These are phyloP conservation scores for Selenicereus undatus DNA, from an alignment of 148 eudicot genomes.

Conservation along the genomic window DNA sequence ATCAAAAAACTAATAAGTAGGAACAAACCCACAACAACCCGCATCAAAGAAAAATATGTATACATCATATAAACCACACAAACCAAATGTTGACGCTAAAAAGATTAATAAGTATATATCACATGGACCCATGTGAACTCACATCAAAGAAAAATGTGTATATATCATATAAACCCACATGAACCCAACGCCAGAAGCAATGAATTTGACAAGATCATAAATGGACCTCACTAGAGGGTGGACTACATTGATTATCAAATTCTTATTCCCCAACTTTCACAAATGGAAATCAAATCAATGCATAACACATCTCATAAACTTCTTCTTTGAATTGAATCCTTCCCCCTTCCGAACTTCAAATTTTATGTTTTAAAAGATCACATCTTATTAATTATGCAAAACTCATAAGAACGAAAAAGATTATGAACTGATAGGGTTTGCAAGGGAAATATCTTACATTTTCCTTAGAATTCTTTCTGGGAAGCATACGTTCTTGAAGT, in stretches of 20 bases:
- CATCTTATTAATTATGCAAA: neutral
- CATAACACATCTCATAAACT: neutral
- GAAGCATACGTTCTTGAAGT: conserved; percentile 41
- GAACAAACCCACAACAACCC: no score
- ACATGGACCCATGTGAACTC: no score
- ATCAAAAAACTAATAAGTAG: no score
- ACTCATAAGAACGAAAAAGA: neutral
- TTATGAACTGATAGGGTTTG: neutral
- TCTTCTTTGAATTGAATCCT: neutral
- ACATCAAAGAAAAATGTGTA: neutral
- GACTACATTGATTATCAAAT: no score
- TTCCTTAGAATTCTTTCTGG: conserved; percentile 45
- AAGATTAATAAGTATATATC: no score
- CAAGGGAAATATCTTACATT: conserved; percentile 30
- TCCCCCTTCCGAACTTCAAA: neutral
- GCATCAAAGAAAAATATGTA: no score
- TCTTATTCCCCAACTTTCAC: no score
- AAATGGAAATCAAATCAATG: neutral
- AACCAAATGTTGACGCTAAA: no score
- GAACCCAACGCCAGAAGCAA: neutral
- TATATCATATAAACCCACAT: neutral
- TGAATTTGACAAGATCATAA: neutral
- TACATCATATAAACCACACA: no score
- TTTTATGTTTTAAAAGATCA: neutral
- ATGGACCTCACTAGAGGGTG: neutral